Conservation (phyloP, 1,284 basidiomycete species). For the Austropuccinia psidii region DNA sequence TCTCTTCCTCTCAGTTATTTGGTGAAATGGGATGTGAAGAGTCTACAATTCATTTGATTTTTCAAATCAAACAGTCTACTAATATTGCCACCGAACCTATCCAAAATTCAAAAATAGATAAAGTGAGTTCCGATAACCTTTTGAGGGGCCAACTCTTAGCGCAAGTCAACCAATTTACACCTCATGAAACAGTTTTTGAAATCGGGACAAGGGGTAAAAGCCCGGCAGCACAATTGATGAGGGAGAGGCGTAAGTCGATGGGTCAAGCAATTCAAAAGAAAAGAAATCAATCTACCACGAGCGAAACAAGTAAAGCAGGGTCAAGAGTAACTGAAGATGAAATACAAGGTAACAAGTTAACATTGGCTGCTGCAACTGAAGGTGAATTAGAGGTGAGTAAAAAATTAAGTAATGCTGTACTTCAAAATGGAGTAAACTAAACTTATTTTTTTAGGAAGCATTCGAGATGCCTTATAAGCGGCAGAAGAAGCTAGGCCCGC, state of each 20-base stretch:
- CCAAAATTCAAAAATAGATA: slow-evolving; percentile 42
- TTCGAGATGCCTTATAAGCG: slow-evolving; percentile 56
- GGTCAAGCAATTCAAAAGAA: slow-evolving; percentile 51
- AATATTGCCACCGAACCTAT: slow-evolving; percentile 46
- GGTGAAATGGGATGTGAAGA: slow-evolving; percentile 58
- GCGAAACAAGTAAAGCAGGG: slow-evolving; percentile 47
- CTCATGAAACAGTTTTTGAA: slow-evolving; percentile 86
- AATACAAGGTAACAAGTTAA: background rate
- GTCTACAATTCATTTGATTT: slow-evolving; percentile 61
- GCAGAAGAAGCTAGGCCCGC: slow-evolving; percentile 51
- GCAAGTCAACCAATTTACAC: slow-evolving; percentile 71
- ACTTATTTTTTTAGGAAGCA: slow-evolving; percentile 55
- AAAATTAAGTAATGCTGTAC: too few species aligned
- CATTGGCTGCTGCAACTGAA: slow-evolving; percentile 6
- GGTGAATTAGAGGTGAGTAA: slow-evolving; percentile 25
- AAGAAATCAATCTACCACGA: slow-evolving; percentile 53
- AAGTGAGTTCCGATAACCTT: slow-evolving; percentile 49
- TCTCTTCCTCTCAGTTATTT: slow-evolving; percentile 57
- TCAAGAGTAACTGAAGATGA: slow-evolving; percentile 24
- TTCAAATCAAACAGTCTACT: slow-evolving; percentile 49
- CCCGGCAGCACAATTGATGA: slow-evolving; percentile 69
- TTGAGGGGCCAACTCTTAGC: slow-evolving; percentile 63
- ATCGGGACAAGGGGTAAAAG: slow-evolving; percentile 67
- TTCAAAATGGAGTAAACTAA: too few species aligned
- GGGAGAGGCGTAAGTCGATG: slow-evolving; percentile 71